These are phyloP conservation scores for Pleurotus platypus DNA, from an alignment of 768 basidiomycete species.

Conservation along the genomic window DNA sequence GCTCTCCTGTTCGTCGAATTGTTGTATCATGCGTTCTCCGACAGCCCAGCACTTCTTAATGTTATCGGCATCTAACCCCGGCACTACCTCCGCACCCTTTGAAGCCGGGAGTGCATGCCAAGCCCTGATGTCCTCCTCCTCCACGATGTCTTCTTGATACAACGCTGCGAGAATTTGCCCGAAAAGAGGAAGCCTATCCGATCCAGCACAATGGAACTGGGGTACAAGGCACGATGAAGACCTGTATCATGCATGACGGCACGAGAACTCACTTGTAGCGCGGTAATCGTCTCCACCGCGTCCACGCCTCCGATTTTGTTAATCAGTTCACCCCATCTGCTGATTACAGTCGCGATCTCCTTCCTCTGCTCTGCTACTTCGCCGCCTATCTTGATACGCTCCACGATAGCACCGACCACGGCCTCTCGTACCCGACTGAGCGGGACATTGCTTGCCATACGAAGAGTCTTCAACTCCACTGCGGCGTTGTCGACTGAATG, in stretches of 20 bases:
- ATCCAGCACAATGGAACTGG: constrained; percentile 64
- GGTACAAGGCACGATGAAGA: constrained; percentile 44
- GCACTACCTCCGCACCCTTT: constrained; percentile 44
- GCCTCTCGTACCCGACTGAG: constrained; percentile 82
- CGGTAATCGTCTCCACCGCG: constrained; percentile 71
- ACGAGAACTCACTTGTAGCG: constrained; percentile 64
- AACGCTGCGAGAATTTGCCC: constrained; percentile 81
- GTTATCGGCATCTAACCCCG: constrained; percentile 44
- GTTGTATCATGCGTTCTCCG: constrained; percentile 72
- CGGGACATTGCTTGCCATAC: constrained; percentile 94
- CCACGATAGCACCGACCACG: constrained; percentile 82
- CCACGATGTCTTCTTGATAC: constrained; percentile 90
- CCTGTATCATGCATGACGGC: constrained; percentile 62
- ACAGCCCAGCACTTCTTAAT: constrained; percentile 67
- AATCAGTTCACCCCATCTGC: constrained; percentile 82
- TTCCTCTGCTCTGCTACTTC: constrained; percentile 56
- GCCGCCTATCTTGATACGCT: constrained; percentile 59
- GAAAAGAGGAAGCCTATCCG: constrained; percentile 67
- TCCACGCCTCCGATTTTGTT: constrained; percentile 81
- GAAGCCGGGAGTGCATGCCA: constrained; percentile 71
- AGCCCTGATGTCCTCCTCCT: constrained; percentile 83
- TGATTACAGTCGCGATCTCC: constrained; percentile 60
- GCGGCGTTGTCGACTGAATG: constrained; percentile 92
- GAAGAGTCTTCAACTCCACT: constrained; percentile 92
- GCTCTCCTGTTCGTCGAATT: constrained; percentile 77